Conservation (phyloP, 805 yeast genomes). For the fission yeast (Schizosaccharomyces pombe) region DNA sequence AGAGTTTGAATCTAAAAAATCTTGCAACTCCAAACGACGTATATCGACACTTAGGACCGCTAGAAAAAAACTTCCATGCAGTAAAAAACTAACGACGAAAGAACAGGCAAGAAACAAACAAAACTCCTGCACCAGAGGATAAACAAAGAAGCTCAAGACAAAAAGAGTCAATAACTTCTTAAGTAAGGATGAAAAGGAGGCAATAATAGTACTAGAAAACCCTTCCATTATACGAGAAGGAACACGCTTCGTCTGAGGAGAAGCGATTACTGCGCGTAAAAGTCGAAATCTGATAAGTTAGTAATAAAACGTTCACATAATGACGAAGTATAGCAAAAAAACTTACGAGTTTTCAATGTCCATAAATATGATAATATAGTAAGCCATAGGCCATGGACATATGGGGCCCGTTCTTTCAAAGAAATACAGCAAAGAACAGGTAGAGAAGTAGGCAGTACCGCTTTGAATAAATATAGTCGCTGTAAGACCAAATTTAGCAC, state of each 20-base stretch:
- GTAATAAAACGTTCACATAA: background rate
- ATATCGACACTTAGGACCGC: slow-evolving; percentile 47
- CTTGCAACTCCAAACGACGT: slow-evolving; percentile 37
- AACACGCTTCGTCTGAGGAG: background rate
- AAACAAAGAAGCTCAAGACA: slow-evolving; percentile 6
- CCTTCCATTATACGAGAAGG: slow-evolving; percentile 7
- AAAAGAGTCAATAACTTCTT: background rate
- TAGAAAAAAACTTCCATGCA: slow-evolving; percentile 41
- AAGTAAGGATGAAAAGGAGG: background rate
- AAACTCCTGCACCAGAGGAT: slow-evolving; percentile 12
- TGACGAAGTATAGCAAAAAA: slow-evolving; percentile 1
- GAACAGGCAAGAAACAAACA: slow-evolving; percentile 26
- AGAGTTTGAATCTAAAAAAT: slow-evolving; percentile 10
- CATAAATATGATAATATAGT: background rate
- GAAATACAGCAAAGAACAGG: background rate
- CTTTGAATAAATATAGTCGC: background rate
- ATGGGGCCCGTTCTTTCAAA: background rate
- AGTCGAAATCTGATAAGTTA: slow-evolving; percentile 9
- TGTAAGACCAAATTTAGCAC: background rate
- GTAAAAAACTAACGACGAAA: slow-evolving; percentile 31
- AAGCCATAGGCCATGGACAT: background rate
- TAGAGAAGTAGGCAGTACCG: background rate
- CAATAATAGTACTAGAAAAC: background rate
- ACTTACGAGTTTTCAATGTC: background rate
- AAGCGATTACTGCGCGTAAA: slow-evolving; percentile 9